phyloP scores from a whole-genome alignment of 345 rosid species.

The Hevea brasiliensis region DNA sequence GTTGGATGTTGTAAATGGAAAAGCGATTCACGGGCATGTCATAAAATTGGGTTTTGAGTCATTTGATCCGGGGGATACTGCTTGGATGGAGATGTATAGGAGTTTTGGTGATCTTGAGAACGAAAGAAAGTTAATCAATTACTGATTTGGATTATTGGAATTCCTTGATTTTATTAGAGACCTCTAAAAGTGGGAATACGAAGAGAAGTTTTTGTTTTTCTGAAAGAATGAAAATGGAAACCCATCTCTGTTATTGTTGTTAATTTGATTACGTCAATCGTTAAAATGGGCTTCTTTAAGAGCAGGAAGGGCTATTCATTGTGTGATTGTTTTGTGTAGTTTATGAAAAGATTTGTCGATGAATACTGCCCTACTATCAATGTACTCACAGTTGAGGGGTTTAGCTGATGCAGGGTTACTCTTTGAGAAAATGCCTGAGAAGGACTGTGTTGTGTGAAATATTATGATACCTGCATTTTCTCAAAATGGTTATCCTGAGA shows the following conservation, averaged over 20 bases:
- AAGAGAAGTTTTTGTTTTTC: conserved; percentile 23
- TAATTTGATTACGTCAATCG: conserved; percentile 38
- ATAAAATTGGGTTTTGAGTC: conserved; percentile 46
- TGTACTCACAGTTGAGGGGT: conserved; percentile 43
- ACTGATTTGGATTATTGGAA: conserved; percentile 23
- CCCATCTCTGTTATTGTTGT: conserved; percentile 18
- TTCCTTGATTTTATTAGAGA: conserved; percentile 21
- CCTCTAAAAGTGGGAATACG: conserved; percentile 19
- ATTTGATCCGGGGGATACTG: conserved; percentile 26
- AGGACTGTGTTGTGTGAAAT: conserved; percentile 51
- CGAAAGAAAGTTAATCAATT: neutral
- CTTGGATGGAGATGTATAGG: conserved; percentile 27
- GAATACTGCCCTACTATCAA: conserved; percentile 40
- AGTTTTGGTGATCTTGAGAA: conserved; percentile 17
- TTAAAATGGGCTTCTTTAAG: conserved; percentile 32
- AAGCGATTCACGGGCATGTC: conserved; percentile 35
- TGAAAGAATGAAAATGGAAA: conserved; percentile 31
- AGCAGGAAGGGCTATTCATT: conserved; percentile 36
- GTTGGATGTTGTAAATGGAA: conserved; percentile 28
- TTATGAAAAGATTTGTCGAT: conserved; percentile 32
- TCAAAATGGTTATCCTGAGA: conserved; percentile 31
- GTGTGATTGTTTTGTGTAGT: conserved; percentile 24
- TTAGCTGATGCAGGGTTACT: conserved; percentile 32
- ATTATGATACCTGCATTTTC: conserved; percentile 47
- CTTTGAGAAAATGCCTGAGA: conserved; percentile 41